Conservation (phyloP, 805 yeast species). For the Ogataea polymorpha region DNA sequence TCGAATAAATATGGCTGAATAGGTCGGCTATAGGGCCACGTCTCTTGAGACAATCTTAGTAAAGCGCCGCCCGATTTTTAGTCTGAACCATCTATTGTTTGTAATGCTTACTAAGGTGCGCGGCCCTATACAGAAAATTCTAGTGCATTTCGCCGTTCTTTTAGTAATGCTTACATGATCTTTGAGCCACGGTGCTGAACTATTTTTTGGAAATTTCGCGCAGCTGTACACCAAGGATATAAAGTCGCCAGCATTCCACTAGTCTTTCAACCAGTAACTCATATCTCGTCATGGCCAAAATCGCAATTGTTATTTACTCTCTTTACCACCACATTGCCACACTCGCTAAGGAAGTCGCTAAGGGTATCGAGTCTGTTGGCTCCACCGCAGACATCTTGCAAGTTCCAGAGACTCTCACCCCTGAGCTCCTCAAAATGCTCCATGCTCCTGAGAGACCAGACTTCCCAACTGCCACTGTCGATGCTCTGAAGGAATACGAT, state of each 20-base stretch:
- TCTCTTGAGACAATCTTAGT: constrained; percentile 1
- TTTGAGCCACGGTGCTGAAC: background rate
- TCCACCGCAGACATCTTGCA: constrained; percentile 65
- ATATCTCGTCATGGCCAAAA: constrained; percentile 19
- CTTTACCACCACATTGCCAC: constrained; percentile 72
- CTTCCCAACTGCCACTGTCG: constrained; percentile 62
- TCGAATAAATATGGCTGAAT: background rate
- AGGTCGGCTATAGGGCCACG: background rate
- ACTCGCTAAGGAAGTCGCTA: constrained; percentile 65
- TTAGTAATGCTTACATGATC: constrained; percentile 6
- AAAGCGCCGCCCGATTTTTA: background rate
- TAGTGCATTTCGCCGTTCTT: background rate
- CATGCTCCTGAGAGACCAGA: constrained; percentile 65
- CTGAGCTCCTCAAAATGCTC: constrained; percentile 51
- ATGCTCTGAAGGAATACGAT: constrained; percentile 62
- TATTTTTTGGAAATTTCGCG: background rate
- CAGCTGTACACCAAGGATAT: background rate
- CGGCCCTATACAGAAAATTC: constrained; percentile 2
- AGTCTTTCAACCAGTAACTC: background rate
- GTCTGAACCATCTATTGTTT: background rate
- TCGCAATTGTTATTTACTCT: constrained; percentile 59
- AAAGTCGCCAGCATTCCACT: background rate
- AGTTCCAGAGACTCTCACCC: constrained; percentile 72
- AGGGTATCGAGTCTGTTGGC: constrained; percentile 72
- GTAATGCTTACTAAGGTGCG: constrained; percentile 5